Conservation (phyloP, 148 eudicot species). For the Rhododendron henanense region DNA sequence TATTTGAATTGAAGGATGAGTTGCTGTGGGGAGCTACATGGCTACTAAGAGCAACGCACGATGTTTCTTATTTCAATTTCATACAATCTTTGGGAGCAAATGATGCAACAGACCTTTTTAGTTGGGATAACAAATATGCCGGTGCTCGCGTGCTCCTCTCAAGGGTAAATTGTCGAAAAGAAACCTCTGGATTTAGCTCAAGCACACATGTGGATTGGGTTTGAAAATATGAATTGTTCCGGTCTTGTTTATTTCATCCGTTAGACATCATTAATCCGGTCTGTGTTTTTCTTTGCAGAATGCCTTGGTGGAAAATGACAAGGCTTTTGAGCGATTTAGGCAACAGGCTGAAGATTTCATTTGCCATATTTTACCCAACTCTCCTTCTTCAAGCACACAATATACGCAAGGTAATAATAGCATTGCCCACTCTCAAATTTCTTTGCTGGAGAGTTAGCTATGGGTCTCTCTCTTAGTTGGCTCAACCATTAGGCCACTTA, state of each 20-base stretch:
- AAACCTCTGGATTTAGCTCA: neutral
- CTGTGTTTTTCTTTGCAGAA: constrained; percentile 25
- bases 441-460: neutral
- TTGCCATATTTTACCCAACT: constrained; percentile 74
- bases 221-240: neutral
- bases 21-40: constrained; percentile 96
- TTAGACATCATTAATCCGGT: neutral
- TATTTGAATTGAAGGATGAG: constrained; percentile 47
- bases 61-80: constrained; percentile 47
- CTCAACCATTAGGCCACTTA: too few species aligned
- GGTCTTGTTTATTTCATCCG: neutral
- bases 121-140: constrained; percentile 94
- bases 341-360: constrained; percentile 81
- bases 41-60: constrained; percentile 72
- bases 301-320: constrained; percentile 46
- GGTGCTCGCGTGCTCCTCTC: constrained; percentile 91
- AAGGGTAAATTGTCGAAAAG: constrained; percentile 34
- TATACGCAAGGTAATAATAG: constrained; percentile 66
- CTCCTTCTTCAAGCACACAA: constrained; percentile 70
- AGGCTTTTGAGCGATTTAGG: constrained; percentile 42
- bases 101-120: constrained; percentile 65
- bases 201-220: too few species aligned
- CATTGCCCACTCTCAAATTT: neutral
- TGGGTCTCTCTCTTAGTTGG: too few species aligned
- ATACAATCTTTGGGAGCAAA: constrained; percentile 66